Percentiles rank a stretch among this genome's conserved stretches.
Evolutionary conservation across 1,284 basidiomycete genomes (phyloP).

Genomic region (Naganishia cerealis): DNA sequence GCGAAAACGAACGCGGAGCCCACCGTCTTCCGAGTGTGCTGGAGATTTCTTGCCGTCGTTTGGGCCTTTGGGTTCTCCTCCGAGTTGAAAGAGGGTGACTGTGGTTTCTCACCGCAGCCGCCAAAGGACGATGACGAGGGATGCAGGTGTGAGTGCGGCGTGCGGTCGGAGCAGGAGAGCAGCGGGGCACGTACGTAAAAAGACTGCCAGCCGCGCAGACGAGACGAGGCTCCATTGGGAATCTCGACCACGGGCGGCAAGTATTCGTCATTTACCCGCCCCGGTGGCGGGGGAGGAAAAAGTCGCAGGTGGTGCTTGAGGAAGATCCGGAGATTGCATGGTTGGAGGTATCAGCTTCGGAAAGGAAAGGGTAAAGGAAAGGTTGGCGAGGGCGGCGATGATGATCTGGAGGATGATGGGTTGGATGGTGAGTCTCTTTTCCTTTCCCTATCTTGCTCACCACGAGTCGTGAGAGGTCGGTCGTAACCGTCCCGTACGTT

Average conservation of each 20-base stretch:
- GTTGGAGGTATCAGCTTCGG: constrained; percentile 70
- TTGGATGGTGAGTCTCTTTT: constrained; percentile 63
- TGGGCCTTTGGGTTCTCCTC: neutral
- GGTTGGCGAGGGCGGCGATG: constrained; percentile 42
- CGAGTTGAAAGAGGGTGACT: neutral
- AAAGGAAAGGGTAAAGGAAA: constrained; percentile 56
- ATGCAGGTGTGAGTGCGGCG: constrained; percentile 1
- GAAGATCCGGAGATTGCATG: constrained; percentile 77
- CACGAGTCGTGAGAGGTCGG: constrained; percentile 38
- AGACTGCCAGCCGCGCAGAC: neutral
- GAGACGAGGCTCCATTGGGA: constrained; percentile 12
- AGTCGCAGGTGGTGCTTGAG: constrained; percentile 41
- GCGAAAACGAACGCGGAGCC: neutral
- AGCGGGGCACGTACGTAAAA: constrained; percentile 13
- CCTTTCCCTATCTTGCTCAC: neutral
- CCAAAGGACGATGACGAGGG: neutral
- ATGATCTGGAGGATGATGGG: constrained; percentile 55
- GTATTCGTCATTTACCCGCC: neutral
- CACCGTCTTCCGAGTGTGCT: neutral
- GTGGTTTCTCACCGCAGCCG: too few relatives aligned
- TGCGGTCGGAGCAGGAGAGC: neutral
- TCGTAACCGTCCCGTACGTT: constrained; percentile 62
- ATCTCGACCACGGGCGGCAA: constrained; percentile 30
- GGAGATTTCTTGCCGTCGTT: too few relatives aligned
- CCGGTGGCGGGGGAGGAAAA: neutral